These are phyloP conservation scores for Scolecobasidium constrictum DNA, from an alignment of 2,329 filamentous ascomycete species.

Conservation along the genomic window DNA sequence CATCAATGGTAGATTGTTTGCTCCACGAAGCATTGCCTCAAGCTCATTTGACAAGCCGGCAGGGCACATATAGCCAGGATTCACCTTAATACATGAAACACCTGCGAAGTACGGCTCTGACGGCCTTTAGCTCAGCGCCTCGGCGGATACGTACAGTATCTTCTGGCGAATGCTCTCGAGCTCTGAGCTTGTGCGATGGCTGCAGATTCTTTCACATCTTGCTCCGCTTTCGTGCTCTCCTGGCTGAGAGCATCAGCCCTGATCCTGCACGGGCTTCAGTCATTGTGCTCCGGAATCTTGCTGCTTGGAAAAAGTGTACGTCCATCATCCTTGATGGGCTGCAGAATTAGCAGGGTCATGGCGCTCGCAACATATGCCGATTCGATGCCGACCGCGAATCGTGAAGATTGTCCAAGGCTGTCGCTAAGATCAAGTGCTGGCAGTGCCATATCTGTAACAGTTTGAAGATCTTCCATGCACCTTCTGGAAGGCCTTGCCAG, in stretches of 20 bases:
- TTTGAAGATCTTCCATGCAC: conserved; percentile 28
- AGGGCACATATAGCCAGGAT: not conserved
- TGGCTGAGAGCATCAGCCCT: not conserved
- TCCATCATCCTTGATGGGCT: not conserved
- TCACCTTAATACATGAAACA: not conserved
- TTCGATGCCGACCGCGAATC: conserved; percentile 4
- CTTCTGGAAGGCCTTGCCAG: conserved; percentile 26
- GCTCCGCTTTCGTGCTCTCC: not conserved
- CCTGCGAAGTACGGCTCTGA: not conserved
- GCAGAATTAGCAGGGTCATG: not conserved
- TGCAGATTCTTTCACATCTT: not conserved
- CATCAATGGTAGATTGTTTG: not conserved
- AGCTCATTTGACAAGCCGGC: not conserved
- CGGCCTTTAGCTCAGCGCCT: not conserved
- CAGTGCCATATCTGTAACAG: conserved; percentile 26
- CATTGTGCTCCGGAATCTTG: not conserved
- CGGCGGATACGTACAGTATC: not conserved
- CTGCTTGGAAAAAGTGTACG: not conserved
- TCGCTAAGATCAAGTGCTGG: conserved; percentile 17
- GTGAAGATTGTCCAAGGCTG: conserved; percentile 2
- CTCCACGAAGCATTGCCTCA: not conserved
- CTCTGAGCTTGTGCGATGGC: not conserved
- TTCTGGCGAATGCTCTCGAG: not conserved
- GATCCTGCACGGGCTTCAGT: not conserved
- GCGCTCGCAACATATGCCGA: conserved; percentile 7